Base-by-base conservation (phyloP, 1,284 basidiomycete species). In the Coniophora puteana region DNA sequence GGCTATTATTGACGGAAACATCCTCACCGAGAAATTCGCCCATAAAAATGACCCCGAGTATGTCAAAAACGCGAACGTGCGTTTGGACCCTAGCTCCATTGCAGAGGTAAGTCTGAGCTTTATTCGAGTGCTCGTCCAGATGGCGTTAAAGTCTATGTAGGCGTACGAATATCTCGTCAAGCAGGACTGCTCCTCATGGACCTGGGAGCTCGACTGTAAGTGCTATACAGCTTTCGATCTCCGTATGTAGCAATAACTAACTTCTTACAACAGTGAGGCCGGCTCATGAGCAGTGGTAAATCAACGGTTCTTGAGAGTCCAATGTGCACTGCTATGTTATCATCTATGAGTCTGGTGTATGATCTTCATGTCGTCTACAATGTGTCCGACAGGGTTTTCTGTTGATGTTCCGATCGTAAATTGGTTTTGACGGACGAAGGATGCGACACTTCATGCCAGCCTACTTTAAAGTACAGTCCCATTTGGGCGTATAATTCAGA, bases 171-270 rank as follows among this genome's bases (percentile, higher is more conserved):
- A 69, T 53, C 68, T 83, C n/a, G 67, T 68, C 5, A 67, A 75
- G 20, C 82, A 85, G 60, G 72, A 78, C 37, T 65, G 73, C 13
- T 79, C 76, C 23, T 69, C 77, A 4, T 81, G 74, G 76, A 78
- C 78, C n/a, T 82, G 79, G 76, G 82, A 85, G 52, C 66, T 85
- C 34, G 83, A 85, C 50, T 59, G 80, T 79, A 52, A 66, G 76
- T 58, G 21, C 4, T 7, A 10, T 32, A 22, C 8, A 28, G 3
- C 33, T 26, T 16, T 7, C 12, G 24, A 14, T 22, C 25, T 39
- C 6, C 10, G 5, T 18, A 30, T 42, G 20, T 20, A n/a, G 8
- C 33, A 11, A 33, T 53, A 1, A 51, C 35, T 13, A n/a, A 10
- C 23, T 23, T 22, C 18, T 12, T 38, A 5, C 33, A 10, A 5